phyloP scores from a whole-genome alignment of 1,139 yeast species.

The Eremothecium gossypii region DNA sequence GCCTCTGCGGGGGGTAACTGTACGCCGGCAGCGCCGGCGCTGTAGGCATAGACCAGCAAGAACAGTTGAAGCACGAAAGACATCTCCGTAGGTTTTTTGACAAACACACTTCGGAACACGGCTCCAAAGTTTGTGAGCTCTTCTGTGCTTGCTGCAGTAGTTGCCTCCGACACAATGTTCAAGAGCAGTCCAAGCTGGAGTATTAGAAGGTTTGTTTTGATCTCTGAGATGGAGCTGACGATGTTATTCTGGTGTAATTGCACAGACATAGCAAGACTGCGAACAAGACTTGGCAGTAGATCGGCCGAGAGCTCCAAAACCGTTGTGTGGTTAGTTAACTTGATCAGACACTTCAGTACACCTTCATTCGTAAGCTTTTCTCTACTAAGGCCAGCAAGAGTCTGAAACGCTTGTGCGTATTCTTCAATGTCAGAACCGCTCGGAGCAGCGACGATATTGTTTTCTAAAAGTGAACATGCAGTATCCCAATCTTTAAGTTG shows the following conservation, averaged over 20 bases:
- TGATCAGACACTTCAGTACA: constrained; percentile 1
- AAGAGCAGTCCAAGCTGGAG: constrained; percentile 21
- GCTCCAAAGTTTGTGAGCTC: not conserved
- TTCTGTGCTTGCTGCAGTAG: not conserved
- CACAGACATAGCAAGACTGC: not conserved
- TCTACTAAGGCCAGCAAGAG: not conserved
- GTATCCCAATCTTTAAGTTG: not conserved
- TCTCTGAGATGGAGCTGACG: not conserved
- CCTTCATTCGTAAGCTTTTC: not conserved
- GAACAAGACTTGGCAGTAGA: not conserved
- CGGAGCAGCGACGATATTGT: not conserved
- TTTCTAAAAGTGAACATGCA: not conserved
- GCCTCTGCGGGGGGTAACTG: constrained; percentile 2
- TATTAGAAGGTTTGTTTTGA: constrained; percentile 9
- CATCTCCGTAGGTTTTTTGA: not conserved
- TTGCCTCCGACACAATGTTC: constrained; percentile 10
- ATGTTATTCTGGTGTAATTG: not conserved
- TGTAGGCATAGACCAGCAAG: constrained; percentile 8
- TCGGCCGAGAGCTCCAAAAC: not conserved
- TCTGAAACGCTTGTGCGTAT: not conserved
- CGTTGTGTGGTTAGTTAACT: not conserved
- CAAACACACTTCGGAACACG: not conserved
- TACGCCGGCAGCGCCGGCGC: not conserved
- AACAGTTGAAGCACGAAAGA: constrained; percentile 6
- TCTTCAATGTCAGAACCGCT: constrained; percentile 5